Evolutionary conservation across 2,329 filamentous ascomycete species (phyloP).

Genomic region (Teratosphaeria destructans): DNA sequence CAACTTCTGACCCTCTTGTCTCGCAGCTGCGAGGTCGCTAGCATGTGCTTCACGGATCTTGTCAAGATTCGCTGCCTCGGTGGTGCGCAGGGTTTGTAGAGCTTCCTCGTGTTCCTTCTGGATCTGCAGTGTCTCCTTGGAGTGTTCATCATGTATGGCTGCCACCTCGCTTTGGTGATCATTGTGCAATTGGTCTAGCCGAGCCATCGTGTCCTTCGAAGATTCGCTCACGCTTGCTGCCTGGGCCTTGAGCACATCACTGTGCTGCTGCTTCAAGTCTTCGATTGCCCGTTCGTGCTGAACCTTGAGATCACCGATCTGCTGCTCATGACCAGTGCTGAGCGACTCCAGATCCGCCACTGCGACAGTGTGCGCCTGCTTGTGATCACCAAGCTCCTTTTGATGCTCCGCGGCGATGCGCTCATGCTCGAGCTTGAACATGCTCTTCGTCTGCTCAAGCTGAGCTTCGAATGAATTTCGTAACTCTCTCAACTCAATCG

Average conservation of each 20-base stretch:
- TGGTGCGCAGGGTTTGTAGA: slow-evolving; percentile 1
- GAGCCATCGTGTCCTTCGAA: background rate
- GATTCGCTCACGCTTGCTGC: background rate
- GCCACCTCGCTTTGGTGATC: background rate
- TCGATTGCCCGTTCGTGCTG: background rate
- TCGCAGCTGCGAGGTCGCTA: slow-evolving; percentile 4
- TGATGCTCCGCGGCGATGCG: slow-evolving; percentile 3
- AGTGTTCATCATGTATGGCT: background rate
- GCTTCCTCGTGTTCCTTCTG: slow-evolving; percentile 6
- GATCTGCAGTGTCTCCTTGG: background rate
- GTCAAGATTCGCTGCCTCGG: slow-evolving; percentile 1
- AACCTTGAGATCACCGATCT: background rate
- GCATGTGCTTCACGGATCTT: slow-evolving; percentile 3
- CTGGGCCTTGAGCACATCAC: background rate
- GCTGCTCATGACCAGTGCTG: slow-evolving; percentile 4
- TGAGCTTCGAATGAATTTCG: slow-evolving; percentile 1
- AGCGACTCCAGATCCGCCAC: slow-evolving; percentile 5
- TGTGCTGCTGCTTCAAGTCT: background rate
- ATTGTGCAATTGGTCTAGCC: background rate
- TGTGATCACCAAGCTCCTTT: slow-evolving; percentile 3
- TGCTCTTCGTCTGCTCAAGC: slow-evolving; percentile 4
- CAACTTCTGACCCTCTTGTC: slow-evolving; percentile 5
- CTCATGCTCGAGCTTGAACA: slow-evolving; percentile 7
- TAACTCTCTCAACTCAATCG: slow-evolving; percentile 1
- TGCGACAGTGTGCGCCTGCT: slow-evolving; percentile 5